Evolutionary conservation across 1,284 basidiomycete genomes (phyloP).

Genomic region (Tilletiopsis washingtonensis): DNA sequence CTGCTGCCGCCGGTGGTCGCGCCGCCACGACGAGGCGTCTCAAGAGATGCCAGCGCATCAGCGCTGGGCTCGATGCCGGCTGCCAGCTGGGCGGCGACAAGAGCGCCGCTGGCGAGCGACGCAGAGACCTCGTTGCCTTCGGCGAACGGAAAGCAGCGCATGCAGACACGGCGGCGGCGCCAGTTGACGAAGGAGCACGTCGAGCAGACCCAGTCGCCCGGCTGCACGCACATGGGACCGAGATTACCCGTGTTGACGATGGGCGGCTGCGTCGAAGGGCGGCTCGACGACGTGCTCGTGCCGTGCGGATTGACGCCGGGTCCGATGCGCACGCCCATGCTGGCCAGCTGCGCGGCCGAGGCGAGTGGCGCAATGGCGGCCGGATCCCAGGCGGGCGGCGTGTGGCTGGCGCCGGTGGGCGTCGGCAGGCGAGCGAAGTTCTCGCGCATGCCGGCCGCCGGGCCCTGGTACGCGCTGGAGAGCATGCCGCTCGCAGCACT

Average conservation of each 20-base stretch:
- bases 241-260: conserved; percentile 77
- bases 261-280: conserved; percentile 19
- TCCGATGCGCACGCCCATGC: conserved; percentile 17
- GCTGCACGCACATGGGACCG: conserved; percentile 74
- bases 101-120: conserved; percentile 8
- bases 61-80: conserved; percentile 6
- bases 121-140: conserved; percentile 22
- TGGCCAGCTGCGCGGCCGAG: conserved; percentile 6
- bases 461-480: no score
- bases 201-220: conserved; percentile 80
- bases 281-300: not conserved
- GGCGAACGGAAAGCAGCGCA: conserved; percentile 66
- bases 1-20: not conserved
- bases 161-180: conserved; percentile 75
- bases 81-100: conserved; percentile 10
- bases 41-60: conserved; percentile 1
- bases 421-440: not conserved
- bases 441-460: not conserved
- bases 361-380: conserved; percentile 1
- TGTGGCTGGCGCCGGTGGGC: not conserved
- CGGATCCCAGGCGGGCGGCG: not conserved
- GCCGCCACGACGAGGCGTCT: not conserved
- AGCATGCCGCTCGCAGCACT: no score
- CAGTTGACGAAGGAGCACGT: conserved; percentile 55
- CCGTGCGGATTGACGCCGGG: conserved; percentile 31